Evolutionary conservation across 2,329 filamentous ascomycete species (phyloP).

Genomic region (Pseudogymnoascus pannorum): DNA sequence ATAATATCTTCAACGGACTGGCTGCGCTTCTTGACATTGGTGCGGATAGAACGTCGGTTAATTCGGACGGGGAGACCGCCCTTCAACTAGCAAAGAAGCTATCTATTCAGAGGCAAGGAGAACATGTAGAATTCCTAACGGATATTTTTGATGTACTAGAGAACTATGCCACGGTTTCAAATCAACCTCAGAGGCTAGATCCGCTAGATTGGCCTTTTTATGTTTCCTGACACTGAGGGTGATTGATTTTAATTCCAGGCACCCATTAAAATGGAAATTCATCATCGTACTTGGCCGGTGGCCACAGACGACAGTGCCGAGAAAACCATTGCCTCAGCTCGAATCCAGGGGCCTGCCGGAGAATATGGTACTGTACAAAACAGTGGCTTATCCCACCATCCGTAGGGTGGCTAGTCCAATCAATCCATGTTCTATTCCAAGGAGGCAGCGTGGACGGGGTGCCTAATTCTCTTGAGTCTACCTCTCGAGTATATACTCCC

Average conservation of each 20-base stretch:
- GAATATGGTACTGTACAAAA: no score
- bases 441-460: no score
- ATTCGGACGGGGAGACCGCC: neutral
- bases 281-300: neutral
- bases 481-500: conserved; percentile 35
- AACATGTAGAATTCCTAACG: neutral
- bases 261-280: neutral
- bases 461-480: no score
- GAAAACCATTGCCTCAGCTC: no score
- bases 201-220: neutral
- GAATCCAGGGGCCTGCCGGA: no score
- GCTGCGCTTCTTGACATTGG: neutral
- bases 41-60: neutral
- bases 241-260: neutral
- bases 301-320: no score
- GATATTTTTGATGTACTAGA: neutral
- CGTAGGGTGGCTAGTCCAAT: no score
- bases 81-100: neutral
- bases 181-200: neutral
- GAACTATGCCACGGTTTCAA: neutral
- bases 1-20: neutral
- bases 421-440: no score
- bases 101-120: neutral
- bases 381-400: no score
- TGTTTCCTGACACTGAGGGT: neutral